phyloP scores from a whole-genome alignment of 257 asterid species.

The Gentiana dahurica region DNA sequence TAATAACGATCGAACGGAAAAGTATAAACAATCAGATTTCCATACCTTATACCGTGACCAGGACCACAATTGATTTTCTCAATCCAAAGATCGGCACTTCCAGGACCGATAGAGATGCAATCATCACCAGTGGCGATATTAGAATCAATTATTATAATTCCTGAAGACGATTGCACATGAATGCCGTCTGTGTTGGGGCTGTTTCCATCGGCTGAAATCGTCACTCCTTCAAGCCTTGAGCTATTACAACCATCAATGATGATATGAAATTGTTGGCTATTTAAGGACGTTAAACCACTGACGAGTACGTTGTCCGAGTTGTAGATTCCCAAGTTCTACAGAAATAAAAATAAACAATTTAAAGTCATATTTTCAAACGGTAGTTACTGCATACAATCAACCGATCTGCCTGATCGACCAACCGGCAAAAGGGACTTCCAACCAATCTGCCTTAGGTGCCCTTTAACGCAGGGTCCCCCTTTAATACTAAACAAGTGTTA shows the following conservation, averaged over 20 bases:
- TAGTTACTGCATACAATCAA: too few species aligned
- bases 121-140: conserved; percentile 53
- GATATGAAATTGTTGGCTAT: conserved; percentile 54
- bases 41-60: conserved; percentile 61
- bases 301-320: conserved; percentile 35
- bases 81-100: conserved; percentile 42
- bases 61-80: conserved; percentile 53
- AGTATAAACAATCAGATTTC: not conserved
- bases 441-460: too few species aligned
- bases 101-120: conserved; percentile 59
- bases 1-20: too few species aligned
- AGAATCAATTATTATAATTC: conserved; percentile 31
- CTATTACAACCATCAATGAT: conserved; percentile 34
- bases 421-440: too few species aligned
- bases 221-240: conserved; percentile 22
- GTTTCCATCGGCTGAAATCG: conserved; percentile 33
- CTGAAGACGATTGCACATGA: conserved; percentile 30
- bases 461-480: too few species aligned
- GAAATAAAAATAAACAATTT: not conserved
- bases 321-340: conserved; percentile 43
- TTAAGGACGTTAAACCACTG: conserved; percentile 35
- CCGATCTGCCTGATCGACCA: too few species aligned
- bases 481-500: too few species aligned
- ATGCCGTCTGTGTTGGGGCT: conserved; percentile 71
- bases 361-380: too few species aligned